These are phyloP conservation scores for Apiotrichum sp. DNA, from an alignment of 1,284 basidiomycete genomes.

Conservation along the genomic window DNA sequence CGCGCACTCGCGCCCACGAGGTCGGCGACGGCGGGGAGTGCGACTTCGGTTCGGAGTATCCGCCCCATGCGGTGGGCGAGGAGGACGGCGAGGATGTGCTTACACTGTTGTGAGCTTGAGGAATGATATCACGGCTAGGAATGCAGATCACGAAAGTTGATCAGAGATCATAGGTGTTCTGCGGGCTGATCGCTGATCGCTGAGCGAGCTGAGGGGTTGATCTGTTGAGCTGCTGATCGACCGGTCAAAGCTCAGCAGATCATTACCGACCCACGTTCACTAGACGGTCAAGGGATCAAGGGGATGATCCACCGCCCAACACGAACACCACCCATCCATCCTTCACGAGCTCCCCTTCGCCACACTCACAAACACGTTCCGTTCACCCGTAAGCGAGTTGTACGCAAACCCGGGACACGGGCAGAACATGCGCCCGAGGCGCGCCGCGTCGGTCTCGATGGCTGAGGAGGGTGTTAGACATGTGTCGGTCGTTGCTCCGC, in stretches of 20 bases:
- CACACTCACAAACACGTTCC: conserved; percentile 29
- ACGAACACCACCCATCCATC: no score
- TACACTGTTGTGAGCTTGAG: conserved; percentile 27
- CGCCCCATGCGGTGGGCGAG: conserved; percentile 28
- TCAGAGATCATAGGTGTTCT: no score
- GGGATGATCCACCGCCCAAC: no score
- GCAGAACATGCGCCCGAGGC: conserved; percentile 29
- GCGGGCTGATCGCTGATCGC: no score
- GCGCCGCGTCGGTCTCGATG: neutral
- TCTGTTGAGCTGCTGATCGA: no score
- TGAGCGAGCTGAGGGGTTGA: no score
- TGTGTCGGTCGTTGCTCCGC: neutral
- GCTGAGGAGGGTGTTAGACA: neutral
- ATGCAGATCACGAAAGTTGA: neutral
- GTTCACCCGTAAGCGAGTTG: conserved; percentile 31
- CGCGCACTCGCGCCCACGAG: conserved; percentile 17
- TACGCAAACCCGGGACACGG: conserved; percentile 40
- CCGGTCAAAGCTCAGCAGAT: no score
- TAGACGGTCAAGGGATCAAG: no score
- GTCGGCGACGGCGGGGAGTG: conserved; percentile 21
- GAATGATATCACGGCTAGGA: neutral
- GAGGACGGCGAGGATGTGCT: conserved; percentile 37
- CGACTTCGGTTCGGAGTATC: conserved; percentile 24
- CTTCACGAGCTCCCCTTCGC: no score
- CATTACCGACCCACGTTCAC: no score